Base-by-base conservation (phyloP, 441 rosid genomes). In the Eutrema salsugineum region DNA sequence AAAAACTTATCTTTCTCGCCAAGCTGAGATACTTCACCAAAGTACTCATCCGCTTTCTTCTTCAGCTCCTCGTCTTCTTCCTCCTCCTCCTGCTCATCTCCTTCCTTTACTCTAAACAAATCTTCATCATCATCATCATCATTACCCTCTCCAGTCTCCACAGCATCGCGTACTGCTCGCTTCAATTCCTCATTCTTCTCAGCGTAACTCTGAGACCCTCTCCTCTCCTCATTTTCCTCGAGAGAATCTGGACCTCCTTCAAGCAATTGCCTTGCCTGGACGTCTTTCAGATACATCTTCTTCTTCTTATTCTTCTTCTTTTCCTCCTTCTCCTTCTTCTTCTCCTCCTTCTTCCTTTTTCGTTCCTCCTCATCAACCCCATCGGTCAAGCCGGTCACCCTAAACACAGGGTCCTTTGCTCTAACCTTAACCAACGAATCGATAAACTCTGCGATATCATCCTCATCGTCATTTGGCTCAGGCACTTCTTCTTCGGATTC, bases 151-250 rank as follows among this genome's bases (percentile, higher is more conserved):
- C 58, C 80, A 60, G 71, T 76, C 68, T 79, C 76, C 5, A 77
- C 65, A 14, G 87, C 98, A 77, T 87, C 83, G 49, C 79, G 11
- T 28, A 94, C 81, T 9, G 79, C 93, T 66, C 61, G 78, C 83
- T 63, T 86, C 50, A 85, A 38, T 68, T 86, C 94, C 79, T 83
- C 85, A 36, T 88, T 96, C 77, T 87, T 81, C 72, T 91, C 91
- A 32, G 16, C 33, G 33, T 86, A 86, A 60, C 77, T 88, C 83
- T 80, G 82, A 15, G 38, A 43, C 58, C 72, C 63, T 53, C n/a
- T 65, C 56, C n/a, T 65, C 33, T 74, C 77, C 3, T 78, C 88
- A 12, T 64, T 44, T 39, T 55, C 76, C 15, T 71, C 80, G 42
- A 0, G 49, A 49, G 1, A 66, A 2, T 66, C 72, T 11, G 79